Percentiles rank a stretch among this genome's conserved stretches.
Evolutionary conservation across 1,284 basidiomycete genomes (phyloP).

Genomic region (Rhodotorula sp.): DNA sequence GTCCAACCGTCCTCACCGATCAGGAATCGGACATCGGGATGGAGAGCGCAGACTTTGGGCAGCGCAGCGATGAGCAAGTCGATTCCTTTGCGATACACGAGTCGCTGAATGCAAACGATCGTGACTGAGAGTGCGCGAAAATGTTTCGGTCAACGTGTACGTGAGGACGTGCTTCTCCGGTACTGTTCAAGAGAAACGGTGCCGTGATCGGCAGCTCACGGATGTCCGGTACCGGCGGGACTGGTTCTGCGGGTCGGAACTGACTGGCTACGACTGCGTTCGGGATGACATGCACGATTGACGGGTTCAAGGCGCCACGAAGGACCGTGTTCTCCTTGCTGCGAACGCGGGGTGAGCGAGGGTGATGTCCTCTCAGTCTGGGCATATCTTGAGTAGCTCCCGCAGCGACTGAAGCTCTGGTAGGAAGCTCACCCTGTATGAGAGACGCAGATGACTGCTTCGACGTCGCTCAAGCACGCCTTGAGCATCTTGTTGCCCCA

Average conservation of each 20-base stretch:
- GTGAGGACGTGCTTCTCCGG: neutral
- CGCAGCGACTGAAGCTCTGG: neutral
- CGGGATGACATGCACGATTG: constrained; percentile 83
- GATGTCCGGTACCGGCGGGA: constrained; percentile 56
- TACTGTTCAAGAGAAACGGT: neutral
- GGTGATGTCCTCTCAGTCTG: constrained; percentile 50
- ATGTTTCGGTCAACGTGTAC: neutral
- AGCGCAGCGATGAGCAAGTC: constrained; percentile 90
- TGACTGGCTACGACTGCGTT: constrained; percentile 87
- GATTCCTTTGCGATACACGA: constrained; percentile 95
- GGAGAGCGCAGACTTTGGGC: constrained; percentile 78
- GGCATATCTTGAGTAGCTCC: neutral
- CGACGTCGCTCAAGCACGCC: constrained; percentile 81
- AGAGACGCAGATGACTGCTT: constrained; percentile 94
- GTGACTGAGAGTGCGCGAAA: constrained; percentile 61
- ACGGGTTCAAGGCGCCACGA: constrained; percentile 70
- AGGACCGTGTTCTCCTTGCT: constrained; percentile 85
- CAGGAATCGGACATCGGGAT: constrained; percentile 81
- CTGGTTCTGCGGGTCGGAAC: constrained; percentile 64
- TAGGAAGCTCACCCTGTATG: constrained; percentile 71
- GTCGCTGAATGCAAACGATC: constrained; percentile 88
- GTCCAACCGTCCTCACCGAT: constrained; percentile 60
- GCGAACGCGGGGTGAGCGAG: neutral
- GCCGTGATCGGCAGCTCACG: constrained; percentile 55
- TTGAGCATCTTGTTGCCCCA: constrained; percentile 93